phyloP scores from a whole-genome alignment of 352 stramenopile species.

The Aphanomyces astaci region DNA sequence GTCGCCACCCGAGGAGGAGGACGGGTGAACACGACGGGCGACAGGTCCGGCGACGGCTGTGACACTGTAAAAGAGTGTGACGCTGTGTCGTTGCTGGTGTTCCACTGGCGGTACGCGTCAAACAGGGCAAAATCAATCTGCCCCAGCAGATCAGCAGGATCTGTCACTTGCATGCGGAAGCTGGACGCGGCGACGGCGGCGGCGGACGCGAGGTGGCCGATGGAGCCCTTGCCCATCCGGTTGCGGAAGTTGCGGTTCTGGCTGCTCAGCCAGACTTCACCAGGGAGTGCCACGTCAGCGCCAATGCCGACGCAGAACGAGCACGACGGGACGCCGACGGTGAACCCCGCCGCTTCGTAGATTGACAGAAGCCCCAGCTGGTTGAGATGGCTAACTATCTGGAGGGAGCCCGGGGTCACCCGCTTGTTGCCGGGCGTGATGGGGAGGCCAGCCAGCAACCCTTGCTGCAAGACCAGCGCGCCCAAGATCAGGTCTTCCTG shows the following conservation, averaged over 20 bases:
- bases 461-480: slow-evolving; percentile 62
- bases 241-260: slow-evolving; percentile 85
- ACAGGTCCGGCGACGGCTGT: slow-evolving; percentile 41
- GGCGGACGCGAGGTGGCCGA: slow-evolving; percentile 64
- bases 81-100: slow-evolving; percentile 25
- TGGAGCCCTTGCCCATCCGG: slow-evolving; percentile 75
- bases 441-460: slow-evolving; percentile 51
- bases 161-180: slow-evolving; percentile 67
- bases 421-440: slow-evolving; percentile 43
- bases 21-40: slow-evolving; percentile 35
- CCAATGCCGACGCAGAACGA: slow-evolving; percentile 79
- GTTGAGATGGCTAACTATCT: slow-evolving; percentile 59
- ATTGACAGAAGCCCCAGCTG: slow-evolving; percentile 57
- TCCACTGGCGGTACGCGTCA: slow-evolving; percentile 69
- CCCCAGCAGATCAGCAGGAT: slow-evolving; percentile 53
- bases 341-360: slow-evolving; percentile 73
- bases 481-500: slow-evolving; percentile 75
- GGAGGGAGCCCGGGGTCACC: slow-evolving; percentile 67
- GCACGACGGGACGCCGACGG: slow-evolving; percentile 63
- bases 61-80: slow-evolving; percentile 34
- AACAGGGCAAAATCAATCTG: slow-evolving; percentile 68
- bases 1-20: too few relatives aligned
- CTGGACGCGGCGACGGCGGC: slow-evolving; percentile 63
- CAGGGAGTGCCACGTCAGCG: slow-evolving; percentile 60
- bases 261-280: slow-evolving; percentile 70